A percentile compares a stretch with the other conserved stretches of the same genome.
These are phyloP conservation scores for Leptographium lundbergii DNA, from an alignment of 2,329 filamentous ascomycete species.

Conservation along the genomic window DNA sequence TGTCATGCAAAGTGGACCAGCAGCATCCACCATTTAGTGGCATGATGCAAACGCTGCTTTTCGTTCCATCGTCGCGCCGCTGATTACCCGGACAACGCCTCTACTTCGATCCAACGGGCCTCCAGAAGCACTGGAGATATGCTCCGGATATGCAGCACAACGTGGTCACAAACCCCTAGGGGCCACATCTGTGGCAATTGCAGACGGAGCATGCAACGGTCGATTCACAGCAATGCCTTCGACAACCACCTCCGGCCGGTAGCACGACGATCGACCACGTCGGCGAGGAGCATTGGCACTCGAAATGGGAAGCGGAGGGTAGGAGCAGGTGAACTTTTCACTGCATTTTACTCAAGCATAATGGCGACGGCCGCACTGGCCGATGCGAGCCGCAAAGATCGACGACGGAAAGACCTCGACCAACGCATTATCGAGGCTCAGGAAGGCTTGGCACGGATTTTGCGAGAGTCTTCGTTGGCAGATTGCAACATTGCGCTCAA, in stretches of 20 bases:
- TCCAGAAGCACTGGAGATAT: constrained; percentile 13
- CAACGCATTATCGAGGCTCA: constrained; percentile 42
- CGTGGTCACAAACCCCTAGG: constrained; percentile 56
- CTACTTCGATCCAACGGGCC: not conserved
- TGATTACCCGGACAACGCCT: not conserved
- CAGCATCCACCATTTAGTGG: constrained; percentile 1
- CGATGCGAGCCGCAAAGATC: constrained; percentile 47
- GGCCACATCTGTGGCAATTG: constrained; percentile 54
- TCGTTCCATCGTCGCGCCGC: not conserved
- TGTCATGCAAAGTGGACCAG: not conserved
- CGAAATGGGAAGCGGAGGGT: constrained; percentile 34
- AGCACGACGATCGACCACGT: constrained; percentile 32
- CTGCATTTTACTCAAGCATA: constrained; percentile 55
- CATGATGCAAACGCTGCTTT: constrained; percentile 6
- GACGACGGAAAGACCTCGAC: constrained; percentile 48
- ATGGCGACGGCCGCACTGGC: constrained; percentile 51
- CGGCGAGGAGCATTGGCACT: constrained; percentile 13
- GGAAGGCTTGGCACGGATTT: constrained; percentile 9
- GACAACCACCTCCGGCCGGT: constrained; percentile 21
- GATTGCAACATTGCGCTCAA: not conserved
- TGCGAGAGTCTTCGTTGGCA: constrained; percentile 2
- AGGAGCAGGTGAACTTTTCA: constrained; percentile 42
- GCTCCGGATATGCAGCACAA: constrained; percentile 46
- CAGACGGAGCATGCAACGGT: constrained; percentile 39
- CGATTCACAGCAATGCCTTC: not conserved